Conservation (phyloP, 2,329 filamentous ascomycete species). For the Ascomycota sp. region DNA sequence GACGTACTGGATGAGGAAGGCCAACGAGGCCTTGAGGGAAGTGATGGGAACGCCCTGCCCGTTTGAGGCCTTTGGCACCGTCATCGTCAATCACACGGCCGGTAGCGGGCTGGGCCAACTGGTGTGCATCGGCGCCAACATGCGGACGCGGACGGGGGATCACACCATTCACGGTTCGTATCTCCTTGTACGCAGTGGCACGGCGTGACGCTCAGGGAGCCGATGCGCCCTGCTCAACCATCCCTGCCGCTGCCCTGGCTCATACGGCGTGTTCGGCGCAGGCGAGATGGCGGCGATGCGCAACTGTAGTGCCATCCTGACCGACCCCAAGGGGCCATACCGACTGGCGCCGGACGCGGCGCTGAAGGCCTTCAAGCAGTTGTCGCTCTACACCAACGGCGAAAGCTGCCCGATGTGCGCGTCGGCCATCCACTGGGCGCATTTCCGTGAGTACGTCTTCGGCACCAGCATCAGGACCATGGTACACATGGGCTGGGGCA, state of each 20-base stretch:
- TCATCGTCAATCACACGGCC: constrained; percentile 31
- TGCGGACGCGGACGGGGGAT: constrained; percentile 20
- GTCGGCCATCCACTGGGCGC: constrained; percentile 30
- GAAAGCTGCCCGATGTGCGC: constrained; percentile 37
- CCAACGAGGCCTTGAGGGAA: constrained; percentile 21
- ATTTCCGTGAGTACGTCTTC: constrained; percentile 31
- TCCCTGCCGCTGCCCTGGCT: too few relatives aligned
- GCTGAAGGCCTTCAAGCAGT: constrained; percentile 19
- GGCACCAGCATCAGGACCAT: constrained; percentile 26
- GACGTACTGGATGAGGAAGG: constrained; percentile 28
- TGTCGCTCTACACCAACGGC: constrained; percentile 33
- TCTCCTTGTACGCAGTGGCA: neutral
- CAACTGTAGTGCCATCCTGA: constrained; percentile 27
- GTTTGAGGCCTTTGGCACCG: constrained; percentile 28
- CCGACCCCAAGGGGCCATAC: constrained; percentile 21
- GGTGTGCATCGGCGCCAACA: constrained; percentile 28
- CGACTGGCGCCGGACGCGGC: constrained; percentile 18
- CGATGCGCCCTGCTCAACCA: too few relatives aligned
- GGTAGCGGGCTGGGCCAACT: constrained; percentile 17
- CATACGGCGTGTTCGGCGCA: constrained; percentile 3
- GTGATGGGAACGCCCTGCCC: constrained; percentile 19
- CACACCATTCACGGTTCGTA: constrained; percentile 26
- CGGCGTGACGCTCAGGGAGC: too few relatives aligned
- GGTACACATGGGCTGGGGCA: constrained; percentile 24
- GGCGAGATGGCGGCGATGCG: constrained; percentile 31